These are phyloP conservation scores for Pleurotus citrinopileatus DNA, from an alignment of 768 basidiomycete species.

Conservation along the genomic window DNA sequence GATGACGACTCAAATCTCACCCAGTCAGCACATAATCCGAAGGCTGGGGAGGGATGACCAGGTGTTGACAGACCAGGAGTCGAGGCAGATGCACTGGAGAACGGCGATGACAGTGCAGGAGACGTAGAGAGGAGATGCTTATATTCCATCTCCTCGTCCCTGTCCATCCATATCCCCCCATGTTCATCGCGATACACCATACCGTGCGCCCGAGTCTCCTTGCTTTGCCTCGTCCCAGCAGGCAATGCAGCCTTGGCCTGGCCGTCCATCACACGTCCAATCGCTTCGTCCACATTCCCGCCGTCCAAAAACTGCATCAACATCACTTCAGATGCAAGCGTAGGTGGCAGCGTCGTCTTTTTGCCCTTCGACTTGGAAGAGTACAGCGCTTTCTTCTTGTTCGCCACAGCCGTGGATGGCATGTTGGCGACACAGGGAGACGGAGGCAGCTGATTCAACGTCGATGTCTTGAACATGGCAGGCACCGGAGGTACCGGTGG, in stretches of 20 bases:
- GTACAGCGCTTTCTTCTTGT: conserved; percentile 46
- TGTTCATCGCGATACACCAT: conserved; percentile 54
- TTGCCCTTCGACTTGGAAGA: conserved; percentile 20
- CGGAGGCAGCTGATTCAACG: conserved; percentile 20
- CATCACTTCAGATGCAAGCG: conserved; percentile 63
- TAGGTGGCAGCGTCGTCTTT: conserved; percentile 32
- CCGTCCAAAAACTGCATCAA: conserved; percentile 71
- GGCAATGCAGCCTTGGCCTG: conserved; percentile 46
- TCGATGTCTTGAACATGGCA: conserved; percentile 9
- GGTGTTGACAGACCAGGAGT: background rate
- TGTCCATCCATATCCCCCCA: conserved; percentile 70
- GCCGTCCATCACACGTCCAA: conserved; percentile 49
- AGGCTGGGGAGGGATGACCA: background rate
- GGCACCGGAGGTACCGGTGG: conserved; percentile 20
- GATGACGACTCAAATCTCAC: background rate
- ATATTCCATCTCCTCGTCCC: conserved; percentile 70
- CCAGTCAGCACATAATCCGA: background rate
- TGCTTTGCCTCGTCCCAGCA: conserved; percentile 4
- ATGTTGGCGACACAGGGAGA: conserved; percentile 15
- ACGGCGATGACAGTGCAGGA: background rate
- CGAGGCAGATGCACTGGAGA: background rate
- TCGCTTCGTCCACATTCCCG: conserved; percentile 53
- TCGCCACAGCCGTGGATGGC: conserved; percentile 31
- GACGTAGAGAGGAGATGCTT: conserved; percentile 45
- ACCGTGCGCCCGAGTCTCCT: conserved; percentile 1